Base-by-base conservation (phyloP, 2,329 filamentous ascomycete genomes). In the Arthroderma sp. region DNA sequence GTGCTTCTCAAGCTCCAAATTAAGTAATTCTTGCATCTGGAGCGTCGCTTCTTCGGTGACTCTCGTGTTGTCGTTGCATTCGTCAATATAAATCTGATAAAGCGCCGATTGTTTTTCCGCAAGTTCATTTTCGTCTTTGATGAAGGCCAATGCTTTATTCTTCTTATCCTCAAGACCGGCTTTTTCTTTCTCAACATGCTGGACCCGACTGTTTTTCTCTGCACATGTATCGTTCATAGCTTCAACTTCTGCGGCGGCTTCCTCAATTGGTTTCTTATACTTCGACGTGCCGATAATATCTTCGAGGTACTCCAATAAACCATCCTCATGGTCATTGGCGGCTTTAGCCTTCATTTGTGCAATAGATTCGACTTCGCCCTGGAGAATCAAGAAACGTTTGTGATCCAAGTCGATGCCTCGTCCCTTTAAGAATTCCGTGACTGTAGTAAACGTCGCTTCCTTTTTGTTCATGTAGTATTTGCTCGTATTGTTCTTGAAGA, bases 291-390 rank as follows among this genome's bases (percentile, higher is more conserved):
- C 91, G 55, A 98, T 96, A 49, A 98, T 98, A 57, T 98, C 91
- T 62, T 98, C 91, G 0, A 98, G 77, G 52, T 98, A 98, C 62
- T 98, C 91, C 11, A 98, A 73, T 3, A 98, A 75, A 8, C 91
- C 91, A 57, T 98, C 91, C 49, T 98, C 91, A 58, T 96, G 89
- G 61, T 98, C 91, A 55, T 85, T 89, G 36, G 76, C 81, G 3
- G 93, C 91, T 63, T 98, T 98, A 11, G 93, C 75, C 65, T 98
- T 98, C 91, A 98, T 98, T 65, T 96, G 91, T 5, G 91, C 89
- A 59, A 98, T 98, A 0, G 89, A 95, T 63, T 98, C 91, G 47
- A 98, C 91, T 62, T 98, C 91, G 58, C 91, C 91, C 63, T 98
- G 91, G 7, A 98, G 70, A 58, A 98, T 98, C 44, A 98, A 69